Conservation (phyloP, 495 filamentous ascomycete genomes). For the Viridothelium virens region DNA sequence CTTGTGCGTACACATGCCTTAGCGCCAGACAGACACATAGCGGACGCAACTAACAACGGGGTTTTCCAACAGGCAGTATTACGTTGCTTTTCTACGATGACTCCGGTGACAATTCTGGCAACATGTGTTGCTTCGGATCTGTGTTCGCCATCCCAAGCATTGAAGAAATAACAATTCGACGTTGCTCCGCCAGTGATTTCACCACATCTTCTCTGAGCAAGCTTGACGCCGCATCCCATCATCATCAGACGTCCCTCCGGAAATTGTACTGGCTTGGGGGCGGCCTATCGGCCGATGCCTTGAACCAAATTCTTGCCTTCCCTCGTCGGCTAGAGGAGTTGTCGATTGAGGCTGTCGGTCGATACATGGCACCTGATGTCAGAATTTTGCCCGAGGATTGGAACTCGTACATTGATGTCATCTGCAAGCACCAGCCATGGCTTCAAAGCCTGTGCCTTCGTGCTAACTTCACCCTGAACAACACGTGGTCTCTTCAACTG, state of each 20-base stretch:
- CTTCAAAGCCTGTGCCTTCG: not conserved
- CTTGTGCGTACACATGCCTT: not conserved
- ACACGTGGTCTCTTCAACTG: not conserved
- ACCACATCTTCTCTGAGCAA: not conserved
- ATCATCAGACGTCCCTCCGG: not conserved
- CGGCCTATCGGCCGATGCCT: not conserved
- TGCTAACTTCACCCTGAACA: not conserved
- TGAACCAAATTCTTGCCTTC: not conserved
- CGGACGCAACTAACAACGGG: too few species aligned
- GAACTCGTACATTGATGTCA: not conserved
- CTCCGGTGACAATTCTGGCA: not conserved
- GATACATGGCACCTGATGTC: not conserved
- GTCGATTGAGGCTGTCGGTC: not conserved
- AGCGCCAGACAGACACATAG: not conserved
- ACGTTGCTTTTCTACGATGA: not conserved
- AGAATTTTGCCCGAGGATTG: not conserved
- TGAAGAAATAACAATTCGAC: not conserved
- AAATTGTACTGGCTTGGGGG: not conserved
- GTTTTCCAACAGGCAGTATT: not conserved
- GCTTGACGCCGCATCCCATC: not conserved
- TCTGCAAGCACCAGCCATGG: not conserved
- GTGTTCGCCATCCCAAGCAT: not conserved
- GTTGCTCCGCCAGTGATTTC: not conserved
- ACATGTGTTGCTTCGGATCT: not conserved
- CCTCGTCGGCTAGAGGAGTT: not conserved